These are phyloP conservation scores for Fonsecaea monophora DNA, from an alignment of 2,329 filamentous ascomycete species.

Conservation along the genomic window DNA sequence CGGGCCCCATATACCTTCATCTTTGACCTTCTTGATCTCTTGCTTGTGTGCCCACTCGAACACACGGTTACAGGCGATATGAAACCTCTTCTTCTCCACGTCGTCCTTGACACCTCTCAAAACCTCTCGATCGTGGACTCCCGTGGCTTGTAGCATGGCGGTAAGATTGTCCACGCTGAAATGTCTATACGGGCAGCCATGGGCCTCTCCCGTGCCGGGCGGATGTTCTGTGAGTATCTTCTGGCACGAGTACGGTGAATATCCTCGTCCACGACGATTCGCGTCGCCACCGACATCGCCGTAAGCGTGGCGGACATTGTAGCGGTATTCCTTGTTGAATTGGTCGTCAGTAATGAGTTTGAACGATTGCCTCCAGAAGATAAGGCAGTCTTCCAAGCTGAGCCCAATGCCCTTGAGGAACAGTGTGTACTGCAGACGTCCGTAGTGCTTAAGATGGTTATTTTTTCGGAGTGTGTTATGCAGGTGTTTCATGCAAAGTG, in stretches of 20 bases:
- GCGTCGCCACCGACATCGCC: conserved; percentile 93
- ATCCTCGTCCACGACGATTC: conserved; percentile 84
- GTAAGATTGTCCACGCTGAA: conserved; percentile 88
- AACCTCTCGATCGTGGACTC: conserved; percentile 78
- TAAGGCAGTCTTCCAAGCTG: conserved; percentile 84
- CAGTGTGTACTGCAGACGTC: conserved; percentile 90
- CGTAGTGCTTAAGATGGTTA: conserved; percentile 89
- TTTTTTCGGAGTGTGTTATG: conserved; percentile 86
- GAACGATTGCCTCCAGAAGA: conserved; percentile 91
- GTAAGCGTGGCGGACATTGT: conserved; percentile 94
- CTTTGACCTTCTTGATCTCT: conserved; percentile 77
- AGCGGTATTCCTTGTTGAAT: conserved; percentile 97
- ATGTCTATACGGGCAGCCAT: conserved; percentile 96
- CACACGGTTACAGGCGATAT: conserved; percentile 95
- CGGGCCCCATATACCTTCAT: conserved; percentile 72
- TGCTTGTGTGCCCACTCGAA: conserved; percentile 86
- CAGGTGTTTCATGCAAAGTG: conserved; percentile 91
- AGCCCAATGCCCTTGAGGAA: conserved; percentile 97
- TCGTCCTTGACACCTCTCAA: conserved; percentile 85
- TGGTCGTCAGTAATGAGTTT: conserved; percentile 87
- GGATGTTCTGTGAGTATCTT: conserved; percentile 91
- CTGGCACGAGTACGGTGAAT: conserved; percentile 91
- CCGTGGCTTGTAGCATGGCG: conserved; percentile 75
- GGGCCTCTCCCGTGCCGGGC: conserved; percentile 83
- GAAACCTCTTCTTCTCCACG: conserved; percentile 84